phyloP scores from a whole-genome alignment of 305 asterid genomes.

The Fraxinus nigra region DNA sequence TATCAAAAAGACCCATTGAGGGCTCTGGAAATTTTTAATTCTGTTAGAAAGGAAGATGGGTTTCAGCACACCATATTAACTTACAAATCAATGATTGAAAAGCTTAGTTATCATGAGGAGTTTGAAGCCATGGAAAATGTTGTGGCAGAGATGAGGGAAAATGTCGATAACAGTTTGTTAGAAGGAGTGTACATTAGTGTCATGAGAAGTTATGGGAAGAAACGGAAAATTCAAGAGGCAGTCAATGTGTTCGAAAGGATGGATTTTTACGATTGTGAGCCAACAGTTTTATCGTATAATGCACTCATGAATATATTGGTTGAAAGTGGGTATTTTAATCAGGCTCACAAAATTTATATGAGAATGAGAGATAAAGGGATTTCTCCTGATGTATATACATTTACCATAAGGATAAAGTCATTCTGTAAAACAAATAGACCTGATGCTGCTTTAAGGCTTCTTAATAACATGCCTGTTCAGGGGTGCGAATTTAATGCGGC shows the following conservation, averaged over 20 bases:
- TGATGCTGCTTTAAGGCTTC: slow-evolving; percentile 77
- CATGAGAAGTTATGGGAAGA: slow-evolving; percentile 77
- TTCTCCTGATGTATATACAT: slow-evolving; percentile 76
- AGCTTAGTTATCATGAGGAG: slow-evolving; percentile 68
- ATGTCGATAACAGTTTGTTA: slow-evolving; percentile 46
- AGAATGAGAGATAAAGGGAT: slow-evolving; percentile 70
- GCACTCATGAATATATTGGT: slow-evolving; percentile 83
- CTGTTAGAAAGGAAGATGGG: slow-evolving; percentile 69
- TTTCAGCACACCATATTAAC: slow-evolving; percentile 67
- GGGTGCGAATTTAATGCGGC: slow-evolving; percentile 73
- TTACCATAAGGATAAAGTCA: slow-evolving; percentile 82
- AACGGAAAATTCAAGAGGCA: slow-evolving; percentile 68
- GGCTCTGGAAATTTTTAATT: slow-evolving; percentile 84
- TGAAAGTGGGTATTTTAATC: slow-evolving; percentile 64
- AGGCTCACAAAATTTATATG: slow-evolving; percentile 90
- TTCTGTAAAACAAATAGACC: slow-evolving; percentile 82
- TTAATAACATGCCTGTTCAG: slow-evolving; percentile 75
- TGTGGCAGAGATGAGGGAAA: slow-evolving; percentile 61
- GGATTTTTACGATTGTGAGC: slow-evolving; percentile 82
- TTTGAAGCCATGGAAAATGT: slow-evolving; percentile 78
- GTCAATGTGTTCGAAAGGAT: slow-evolving; percentile 82
- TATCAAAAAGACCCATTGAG: slow-evolving; percentile 72
- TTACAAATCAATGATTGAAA: slow-evolving; percentile 72
- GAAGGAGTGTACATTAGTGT: slow-evolving; percentile 79
- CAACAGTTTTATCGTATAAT: slow-evolving; percentile 65